Base-by-base conservation (phyloP, 108 stramenopile species). In the Discostella pseudostelligera region DNA sequence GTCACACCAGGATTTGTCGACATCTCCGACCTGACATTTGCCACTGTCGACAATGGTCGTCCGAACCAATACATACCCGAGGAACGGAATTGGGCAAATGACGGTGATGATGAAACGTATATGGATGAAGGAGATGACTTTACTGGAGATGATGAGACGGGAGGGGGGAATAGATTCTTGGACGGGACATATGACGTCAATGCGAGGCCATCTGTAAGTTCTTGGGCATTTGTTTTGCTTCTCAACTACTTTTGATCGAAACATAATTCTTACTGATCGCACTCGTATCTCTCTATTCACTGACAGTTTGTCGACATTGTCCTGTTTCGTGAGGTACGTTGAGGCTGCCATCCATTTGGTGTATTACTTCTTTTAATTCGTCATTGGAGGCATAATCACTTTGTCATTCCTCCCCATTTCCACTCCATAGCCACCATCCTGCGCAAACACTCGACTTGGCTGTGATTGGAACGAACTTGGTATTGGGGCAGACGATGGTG, bases 381-480 rank as follows among this genome's bases (percentile, higher is more conserved):
- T 49, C 13, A 49, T 0, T n/a, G n/a, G n/a, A n/a, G n/a, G 16
- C 32, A 35, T n/a, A 47, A 20, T 45, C 17, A 26, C 39, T 44
- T 8, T 8, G 35, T 53, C 39, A 20, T 21, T 59, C 39, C 10
- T 17, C 19, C 44, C n/a, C 16, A 25, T 16, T 40, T 36, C 42
- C 16, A 13, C 46, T 1, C 44, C 24, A 45, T 13, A 84, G 76
- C 92, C 92, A n/a, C 68, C 71, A 40, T 51, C 69, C 16, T 93
- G 92, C 78, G 81, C 84, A 20, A 79, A 79, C 17, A 80, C 84
- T 19, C 70, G 69, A 9, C 36, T 48, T 7, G 88, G 92, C 17
- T 93, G 92, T 58, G 88, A 93, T 70, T 93, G 87, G 87, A 82
- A 84, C 0, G 70, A 84, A 7, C 61, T 89, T 22, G 92, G 92